These are phyloP conservation scores for Pneumocystis jirovecii DNA, from an alignment of 1,139 yeast species.

Conservation along the genomic window DNA sequence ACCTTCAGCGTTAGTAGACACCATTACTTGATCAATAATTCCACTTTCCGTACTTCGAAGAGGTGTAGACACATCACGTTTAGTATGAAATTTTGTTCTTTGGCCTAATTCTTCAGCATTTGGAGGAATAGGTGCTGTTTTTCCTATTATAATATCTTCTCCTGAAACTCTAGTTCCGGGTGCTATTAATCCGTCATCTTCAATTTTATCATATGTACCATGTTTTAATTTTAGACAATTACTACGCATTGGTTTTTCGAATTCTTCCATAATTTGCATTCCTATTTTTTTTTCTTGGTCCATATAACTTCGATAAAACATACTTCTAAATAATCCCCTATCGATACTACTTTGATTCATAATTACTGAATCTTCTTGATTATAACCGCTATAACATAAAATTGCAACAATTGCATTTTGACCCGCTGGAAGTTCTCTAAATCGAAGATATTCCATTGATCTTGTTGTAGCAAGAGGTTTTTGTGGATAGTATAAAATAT, in stretches of 20 bases:
- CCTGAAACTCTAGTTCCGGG: conserved; percentile 99
- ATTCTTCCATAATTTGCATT: conserved; percentile 48
- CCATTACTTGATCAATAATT: conserved; percentile 91
- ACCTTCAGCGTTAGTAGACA: conserved; percentile 96
- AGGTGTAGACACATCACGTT: conserved; percentile 97
- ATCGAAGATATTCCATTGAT: conserved; percentile 92
- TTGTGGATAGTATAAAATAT: conserved; percentile 91
- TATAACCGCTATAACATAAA: conserved; percentile 94
- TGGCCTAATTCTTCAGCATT: conserved; percentile 89
- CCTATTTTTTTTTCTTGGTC: conserved; percentile 98
- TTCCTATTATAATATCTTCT: conserved; percentile 95
- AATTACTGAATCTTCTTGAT: conserved; percentile 99
- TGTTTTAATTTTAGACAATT: conserved; percentile 90
- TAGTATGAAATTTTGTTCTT: conserved; percentile 93
- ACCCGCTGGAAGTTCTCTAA: conserved; percentile 97
- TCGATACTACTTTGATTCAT: conserved; percentile 98
- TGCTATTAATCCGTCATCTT: conserved; percentile 93
- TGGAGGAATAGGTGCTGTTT: conserved; percentile 96
- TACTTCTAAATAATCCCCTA: conserved; percentile 86
- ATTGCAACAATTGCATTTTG: conserved; percentile 98
- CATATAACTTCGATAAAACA: conserved; percentile 94
- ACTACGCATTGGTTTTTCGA: conserved; percentile 55
- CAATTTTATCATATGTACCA: conserved; percentile 94
- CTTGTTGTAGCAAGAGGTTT: conserved; percentile 99
- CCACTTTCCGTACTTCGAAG: conserved; percentile 94